Base-by-base conservation (phyloP, 2,329 filamentous ascomycete species). In the Ascochyta clinopodiicola region DNA sequence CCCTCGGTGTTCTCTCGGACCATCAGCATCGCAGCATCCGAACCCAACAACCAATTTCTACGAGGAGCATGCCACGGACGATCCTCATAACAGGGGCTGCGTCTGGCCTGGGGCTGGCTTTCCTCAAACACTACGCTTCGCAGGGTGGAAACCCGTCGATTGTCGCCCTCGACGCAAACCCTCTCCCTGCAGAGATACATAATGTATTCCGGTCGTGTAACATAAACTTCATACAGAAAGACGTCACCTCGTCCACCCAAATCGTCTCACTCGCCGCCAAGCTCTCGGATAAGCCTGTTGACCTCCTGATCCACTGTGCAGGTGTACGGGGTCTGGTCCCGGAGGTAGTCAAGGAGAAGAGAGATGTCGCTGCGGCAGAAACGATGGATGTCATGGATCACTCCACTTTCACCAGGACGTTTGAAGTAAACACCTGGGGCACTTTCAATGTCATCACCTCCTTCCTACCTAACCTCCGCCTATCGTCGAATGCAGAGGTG, bases 81-180 rank as follows among this genome's bases (percentile, higher is more conserved):
- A 82, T 98, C 56, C 78, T 98, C 53, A 86, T 99, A 66, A 98
- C 95, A n/a, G 94, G 95, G 55, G 93, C 94, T 32, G 95, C 91
- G 4, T 95, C 91, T 32, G 95, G 95, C 61, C 97, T 99, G 75
- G 95, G 95, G 29, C 85, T 85, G 52, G 86, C 84, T 66, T 89
- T 73, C 42, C 27, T 69, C 5, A 36, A 61, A 13, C 62, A 73
- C 62, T 71, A 71, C 55, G 44, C 56, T 32, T 60, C 61, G 0
- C 58, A 56, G 0, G 50, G 47, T 12, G 42, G 50, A 1, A 42
- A 60, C 0, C 44, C 48, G 6, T 51, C 37, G 8, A 64, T 71
- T 17, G 44, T 70, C 44, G 69, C 63, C 1, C 22, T 73, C 1
- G 70, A 73, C 51, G 53, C 56, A 25, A 19, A 43, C 0, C 56